Evolutionary conservation across 176 grass and related monocot genomes (phyloP).

Genomic region (Zea luxurians): DNA sequence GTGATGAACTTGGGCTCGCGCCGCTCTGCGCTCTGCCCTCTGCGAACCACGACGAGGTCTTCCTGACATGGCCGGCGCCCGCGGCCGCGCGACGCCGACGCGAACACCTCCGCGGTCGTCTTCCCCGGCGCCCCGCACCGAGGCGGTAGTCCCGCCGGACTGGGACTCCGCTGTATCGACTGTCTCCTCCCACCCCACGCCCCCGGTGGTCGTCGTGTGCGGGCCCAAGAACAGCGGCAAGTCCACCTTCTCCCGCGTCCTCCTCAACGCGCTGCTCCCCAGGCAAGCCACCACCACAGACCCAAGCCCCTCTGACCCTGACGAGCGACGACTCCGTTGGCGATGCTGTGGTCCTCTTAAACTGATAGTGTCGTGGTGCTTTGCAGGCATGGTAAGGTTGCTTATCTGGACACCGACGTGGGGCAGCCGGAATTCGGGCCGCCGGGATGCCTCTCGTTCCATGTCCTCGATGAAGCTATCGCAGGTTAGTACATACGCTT

Average conservation of each 20-base stretch:
- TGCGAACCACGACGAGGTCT: not conserved
- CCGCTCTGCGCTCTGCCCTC: not conserved
- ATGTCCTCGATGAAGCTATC: conserved; percentile 57
- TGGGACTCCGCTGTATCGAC: conserved; percentile 40
- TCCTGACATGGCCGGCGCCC: conserved; percentile 4
- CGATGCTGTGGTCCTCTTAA: not conserved
- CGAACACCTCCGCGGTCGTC: conserved; percentile 4
- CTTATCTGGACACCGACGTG: conserved; percentile 81
- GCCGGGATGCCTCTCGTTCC: conserved; percentile 74
- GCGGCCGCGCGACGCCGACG: conserved; percentile 11
- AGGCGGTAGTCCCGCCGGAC: conserved; percentile 47
- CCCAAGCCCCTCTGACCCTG: too few relatives aligned
- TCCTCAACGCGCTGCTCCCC: conserved; percentile 73
- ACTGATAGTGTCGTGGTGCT: not conserved
- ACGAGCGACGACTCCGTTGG: not conserved
- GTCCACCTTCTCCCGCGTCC: conserved; percentile 86
- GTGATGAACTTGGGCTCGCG: not conserved
- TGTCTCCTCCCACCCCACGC: conserved; percentile 17
- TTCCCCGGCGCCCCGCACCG: conserved; percentile 22
- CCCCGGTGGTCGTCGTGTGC: conserved; percentile 65
- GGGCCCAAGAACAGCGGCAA: conserved; percentile 96
- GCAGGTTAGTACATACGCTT: conserved; percentile 22
- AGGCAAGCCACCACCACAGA: conserved; percentile 32
- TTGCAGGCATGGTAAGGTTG: conserved; percentile 56
- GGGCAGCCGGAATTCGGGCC: conserved; percentile 84